A percentile compares a stretch with the other conserved stretches of the same genome.
These are phyloP conservation scores for Phyllachora maydis DNA, from an alignment of 2,329 filamentous ascomycete species.

Conservation along the genomic window DNA sequence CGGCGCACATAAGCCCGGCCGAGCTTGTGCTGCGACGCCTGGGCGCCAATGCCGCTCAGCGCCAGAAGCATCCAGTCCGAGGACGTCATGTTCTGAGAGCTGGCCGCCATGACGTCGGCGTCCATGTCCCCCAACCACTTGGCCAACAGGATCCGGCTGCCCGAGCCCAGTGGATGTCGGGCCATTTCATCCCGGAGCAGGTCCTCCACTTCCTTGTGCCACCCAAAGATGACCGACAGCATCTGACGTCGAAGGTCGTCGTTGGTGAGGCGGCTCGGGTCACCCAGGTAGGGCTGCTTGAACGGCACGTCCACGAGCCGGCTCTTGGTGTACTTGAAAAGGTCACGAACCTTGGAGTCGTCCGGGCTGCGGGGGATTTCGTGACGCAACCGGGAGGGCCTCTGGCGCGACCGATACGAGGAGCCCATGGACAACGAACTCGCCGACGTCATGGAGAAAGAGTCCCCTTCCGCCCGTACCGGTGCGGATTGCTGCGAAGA, in stretches of 20 bases:
- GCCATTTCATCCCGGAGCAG: constrained; percentile 71
- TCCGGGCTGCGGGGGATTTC: constrained; percentile 65
- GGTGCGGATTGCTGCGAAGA: constrained; percentile 28
- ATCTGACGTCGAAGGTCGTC: constrained; percentile 78
- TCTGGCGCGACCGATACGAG: constrained; percentile 17
- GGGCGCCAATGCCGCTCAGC: constrained; percentile 65
- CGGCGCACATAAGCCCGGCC: constrained; percentile 81
- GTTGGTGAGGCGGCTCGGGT: constrained; percentile 41
- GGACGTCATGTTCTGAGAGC: constrained; percentile 71
- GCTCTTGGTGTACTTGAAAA: constrained; percentile 72
- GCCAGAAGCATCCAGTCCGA: constrained; percentile 96
- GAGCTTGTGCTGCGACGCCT: constrained; percentile 69
- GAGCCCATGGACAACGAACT: constrained; percentile 30
- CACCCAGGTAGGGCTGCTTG: constrained; percentile 38
- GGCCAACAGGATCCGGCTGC: constrained; percentile 61
- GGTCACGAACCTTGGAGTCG: constrained; percentile 48
- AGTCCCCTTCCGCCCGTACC: constrained; percentile 19
- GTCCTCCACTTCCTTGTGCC: constrained; percentile 67
- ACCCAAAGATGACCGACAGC: constrained; percentile 86
- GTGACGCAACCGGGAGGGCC: constrained; percentile 54
- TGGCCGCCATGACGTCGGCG: constrained; percentile 60
- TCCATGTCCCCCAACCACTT: constrained; percentile 87
- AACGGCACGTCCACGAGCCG: constrained; percentile 71
- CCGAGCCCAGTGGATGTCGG: constrained; percentile 51
- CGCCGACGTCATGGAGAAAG: constrained; percentile 33